Conservation (phyloP, 805 yeast species). For the Candida glaebosa region DNA sequence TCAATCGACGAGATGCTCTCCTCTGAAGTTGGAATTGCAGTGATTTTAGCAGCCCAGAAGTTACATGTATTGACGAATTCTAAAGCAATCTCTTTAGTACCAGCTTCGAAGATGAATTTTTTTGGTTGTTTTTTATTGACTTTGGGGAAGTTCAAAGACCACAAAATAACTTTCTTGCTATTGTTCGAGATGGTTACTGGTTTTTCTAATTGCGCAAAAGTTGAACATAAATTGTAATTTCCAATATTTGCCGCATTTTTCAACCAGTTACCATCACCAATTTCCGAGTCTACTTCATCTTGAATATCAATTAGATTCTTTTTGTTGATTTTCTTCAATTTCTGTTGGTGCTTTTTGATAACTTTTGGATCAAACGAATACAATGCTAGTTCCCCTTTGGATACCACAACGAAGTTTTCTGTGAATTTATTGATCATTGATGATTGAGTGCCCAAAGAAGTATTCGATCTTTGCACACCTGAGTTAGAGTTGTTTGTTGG, state of each 20-base stretch:
- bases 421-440: constrained; percentile 25
- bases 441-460: constrained; percentile 6
- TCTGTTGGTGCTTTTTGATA: constrained; percentile 38
- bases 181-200: constrained; percentile 8
- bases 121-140: constrained; percentile 31
- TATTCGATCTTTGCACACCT: constrained; percentile 2
- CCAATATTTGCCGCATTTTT: constrained; percentile 58
- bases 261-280: constrained; percentile 71
- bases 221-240: constrained; percentile 48
- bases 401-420: constrained; percentile 61
- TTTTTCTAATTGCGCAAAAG: constrained; percentile 42
- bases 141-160: constrained; percentile 58
- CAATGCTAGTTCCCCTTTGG: constrained; percentile 60
- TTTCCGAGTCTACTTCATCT: constrained; percentile 15
- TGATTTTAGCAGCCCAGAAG: constrained; percentile 85
- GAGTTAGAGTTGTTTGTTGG: constrained; percentile 7
- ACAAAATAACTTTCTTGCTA: constrained; percentile 23
- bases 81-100: constrained; percentile 61
- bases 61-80: constrained; percentile 76
- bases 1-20: constrained; percentile 73
- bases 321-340: constrained; percentile 18
- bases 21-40: constrained; percentile 70
- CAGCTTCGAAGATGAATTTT: constrained; percentile 60
- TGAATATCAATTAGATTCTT: constrained; percentile 12
- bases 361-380: constrained; percentile 51